Evolutionary conservation across 2,329 filamentous ascomycete species (phyloP), one percentile per base, ranked within the genome.

Genomic region (Akanthomyces uredinophilus): DNA sequence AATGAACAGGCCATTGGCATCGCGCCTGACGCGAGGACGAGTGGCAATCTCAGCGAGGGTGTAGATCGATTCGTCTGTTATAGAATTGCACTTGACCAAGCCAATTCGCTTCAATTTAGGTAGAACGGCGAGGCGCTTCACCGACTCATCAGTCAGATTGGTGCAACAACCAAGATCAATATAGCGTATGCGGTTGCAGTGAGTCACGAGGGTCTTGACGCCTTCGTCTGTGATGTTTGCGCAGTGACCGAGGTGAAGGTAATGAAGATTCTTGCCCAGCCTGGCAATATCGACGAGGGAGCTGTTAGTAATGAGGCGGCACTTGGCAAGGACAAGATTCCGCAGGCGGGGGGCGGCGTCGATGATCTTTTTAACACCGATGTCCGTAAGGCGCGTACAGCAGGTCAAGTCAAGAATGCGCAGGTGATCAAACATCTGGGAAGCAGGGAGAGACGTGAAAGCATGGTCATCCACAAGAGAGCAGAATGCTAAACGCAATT

Each of bases 131-230:
- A 99, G 81, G 66, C 91, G 88, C 65, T 84, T 89, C 18, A 99
- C 89, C 24, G 93, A 97, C 13, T 83, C 82, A 69, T 99, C 95
- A 0, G 95, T 98, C 64, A 99, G 79, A 68, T 91, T 88, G 16
- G 84, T 85, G 75, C 95, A 99, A 77, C 95, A 98, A n/a, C 95
- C 95, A 49, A 99, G 79, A 72, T 99, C 95, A 66, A 99, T 99
- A 73, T 99, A 99, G 61, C 95, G 86, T 67, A 99, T 98, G 27
- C 95, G 87, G 70, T 94, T 98, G 80, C 95, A 99, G 59, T 81
- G 81, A 67, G 89, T 87, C 44, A 97, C 92, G 37, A 99, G 81
- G 61, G 87, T 87, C 68, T 90, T 90, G 20, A 99, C 92, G 1
- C 92, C 93, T 41, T 87, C 83, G 71, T 99, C 95, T 0, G 94